Evolutionary conservation across 192 early-diverging fungal genomes (phyloP), one percentile per base, ranked within the genome.

Genomic region (Diversispora epigaea): DNA sequence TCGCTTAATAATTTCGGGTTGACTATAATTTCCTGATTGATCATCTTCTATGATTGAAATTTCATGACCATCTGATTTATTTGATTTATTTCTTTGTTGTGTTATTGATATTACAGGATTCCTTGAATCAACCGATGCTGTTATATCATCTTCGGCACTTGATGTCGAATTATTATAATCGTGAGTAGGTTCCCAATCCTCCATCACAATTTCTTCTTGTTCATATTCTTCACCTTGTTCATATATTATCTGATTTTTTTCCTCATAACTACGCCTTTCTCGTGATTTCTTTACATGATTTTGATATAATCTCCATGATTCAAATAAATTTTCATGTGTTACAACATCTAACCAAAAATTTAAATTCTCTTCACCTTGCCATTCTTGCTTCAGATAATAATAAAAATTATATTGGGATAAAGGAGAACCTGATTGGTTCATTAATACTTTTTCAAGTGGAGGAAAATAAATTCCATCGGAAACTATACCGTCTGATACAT

Each of bases 301-400:
- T 61, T 75, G 55, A 52, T 68, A 72, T 32, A 60, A 75, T 12
- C 70, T 21, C 67, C 75, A 79, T 3, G 79, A 65, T 43, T 62
- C 71, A 79, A 79, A 84, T 7, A 82, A 45, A 32, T 78, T 76
- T 52, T 84, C 77, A 56, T 84, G 83, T 17, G 79, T 82, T 17
- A 80, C 79, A 2, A 84, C 54, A 50, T 84, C 81, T 32, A 82
- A 60, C 66, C 82, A 78, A 41, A 82, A 82, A 49, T 78, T 82
- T 10, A 84, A 67, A 40, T 84, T 84, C 10, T 80, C 73, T 22
- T 84, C 81, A 12, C 80, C 80, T 46, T 70, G 68, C 72, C 72
- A 74, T 17, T 72, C 67, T 25, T 64, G 52, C 57, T 68, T 58
- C 7, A 84, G 49, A 65, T 80, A 84, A 15, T 71, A 58, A 25